Evolutionary conservation across 257 asterid genomes (phyloP).

Genomic region (Anisodus acutangulus): DNA sequence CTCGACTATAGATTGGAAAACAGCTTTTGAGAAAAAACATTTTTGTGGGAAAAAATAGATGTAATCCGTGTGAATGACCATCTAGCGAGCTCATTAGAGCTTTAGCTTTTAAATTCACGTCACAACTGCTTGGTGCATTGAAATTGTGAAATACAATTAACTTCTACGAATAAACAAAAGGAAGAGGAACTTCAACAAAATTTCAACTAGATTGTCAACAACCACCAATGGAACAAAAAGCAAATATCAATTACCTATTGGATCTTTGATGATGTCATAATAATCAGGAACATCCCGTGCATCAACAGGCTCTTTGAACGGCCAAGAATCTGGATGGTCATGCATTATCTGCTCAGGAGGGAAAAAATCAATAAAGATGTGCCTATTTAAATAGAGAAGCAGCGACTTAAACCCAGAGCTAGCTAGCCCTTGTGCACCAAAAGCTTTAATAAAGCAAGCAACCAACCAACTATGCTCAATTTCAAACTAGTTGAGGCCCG

Average conservation of each 20-base stretch:
- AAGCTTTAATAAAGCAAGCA: neutral
- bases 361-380: constrained; percentile 27
- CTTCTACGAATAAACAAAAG: neutral
- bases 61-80: neutral
- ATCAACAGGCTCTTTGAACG: constrained; percentile 98
- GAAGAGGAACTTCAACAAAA: neutral
- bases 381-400: neutral
- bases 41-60: neutral
- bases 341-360: constrained; percentile 67
- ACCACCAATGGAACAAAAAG: neutral
- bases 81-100: neutral
- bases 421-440: constrained; percentile 13
- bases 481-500: neutral
- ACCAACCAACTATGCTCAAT: neutral
- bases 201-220: neutral
- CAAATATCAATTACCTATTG: constrained; percentile 64
- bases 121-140: neutral
- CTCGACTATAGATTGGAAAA: neutral
- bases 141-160: neutral
- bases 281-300: constrained; percentile 97
- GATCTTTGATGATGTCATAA: constrained; percentile 91
- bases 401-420: neutral
- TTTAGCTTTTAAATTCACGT: constrained; percentile 8
- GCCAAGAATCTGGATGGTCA: constrained; percentile 99
- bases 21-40: neutral